Conservation (phyloP, 768 basidiomycete species). For the Tricholoma hemisulphureum region DNA sequence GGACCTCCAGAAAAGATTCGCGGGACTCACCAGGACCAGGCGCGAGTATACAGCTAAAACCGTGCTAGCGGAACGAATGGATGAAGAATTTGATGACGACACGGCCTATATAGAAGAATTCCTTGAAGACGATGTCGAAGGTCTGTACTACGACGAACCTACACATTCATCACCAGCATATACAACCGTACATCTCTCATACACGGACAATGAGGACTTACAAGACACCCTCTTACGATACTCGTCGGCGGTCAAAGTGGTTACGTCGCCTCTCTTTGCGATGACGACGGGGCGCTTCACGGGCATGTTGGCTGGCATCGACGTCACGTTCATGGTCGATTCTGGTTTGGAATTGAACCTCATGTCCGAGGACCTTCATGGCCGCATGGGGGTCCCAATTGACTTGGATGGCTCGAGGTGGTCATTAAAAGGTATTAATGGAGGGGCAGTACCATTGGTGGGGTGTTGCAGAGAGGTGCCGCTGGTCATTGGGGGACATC, state of each 20-base stretch:
- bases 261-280: slow-evolving; percentile 3
- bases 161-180: too few relatives aligned
- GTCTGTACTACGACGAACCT: too few relatives aligned
- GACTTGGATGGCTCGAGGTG: slow-evolving; percentile 23
- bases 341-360: slow-evolving; percentile 25
- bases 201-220: not conserved
- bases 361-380: slow-evolving; percentile 5
- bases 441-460: slow-evolving; percentile 8
- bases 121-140: not conserved
- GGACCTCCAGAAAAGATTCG: not conserved
- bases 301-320: slow-evolving; percentile 6
- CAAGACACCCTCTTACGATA: not conserved
- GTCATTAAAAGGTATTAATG: slow-evolving; percentile 26
- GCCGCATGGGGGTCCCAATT: slow-evolving; percentile 3
- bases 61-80: not conserved
- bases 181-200: not conserved
- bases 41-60: not conserved
- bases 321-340: slow-evolving; percentile 20
- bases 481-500: slow-evolving; percentile 12
- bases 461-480: slow-evolving; percentile 19
- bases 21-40: not conserved
- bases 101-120: not conserved
- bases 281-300: slow-evolving; percentile 14
- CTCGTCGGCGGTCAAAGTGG: slow-evolving; percentile 6
- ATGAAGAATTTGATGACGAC: not conserved